A percentile compares a stretch with the other conserved stretches of the same genome.
Conservation (phyloP, 176 grass and related monocot genomes). For the Miscanthus lutarioriparius region DNA sequence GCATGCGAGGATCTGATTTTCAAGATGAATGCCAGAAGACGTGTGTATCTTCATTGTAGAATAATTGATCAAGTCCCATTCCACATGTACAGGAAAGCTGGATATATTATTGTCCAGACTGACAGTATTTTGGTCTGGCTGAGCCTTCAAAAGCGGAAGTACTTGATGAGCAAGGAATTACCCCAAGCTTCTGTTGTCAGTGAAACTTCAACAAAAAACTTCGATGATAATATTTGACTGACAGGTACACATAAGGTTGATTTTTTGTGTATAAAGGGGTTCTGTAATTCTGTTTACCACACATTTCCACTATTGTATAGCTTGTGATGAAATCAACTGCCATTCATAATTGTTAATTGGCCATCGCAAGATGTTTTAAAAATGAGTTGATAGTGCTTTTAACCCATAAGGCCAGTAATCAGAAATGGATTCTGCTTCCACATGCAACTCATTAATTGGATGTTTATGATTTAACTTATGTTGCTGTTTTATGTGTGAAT, state of each 20-base stretch:
- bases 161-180: conserved; percentile 80
- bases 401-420: not conserved
- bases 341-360: conserved; percentile 10
- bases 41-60: conserved; percentile 82
- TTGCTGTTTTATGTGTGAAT: not conserved
- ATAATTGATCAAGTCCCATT: conserved; percentile 72
- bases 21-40: conserved; percentile 60
- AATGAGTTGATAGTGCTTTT: conserved; percentile 4
- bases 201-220: conserved; percentile 15
- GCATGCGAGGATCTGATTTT: conserved; percentile 74
- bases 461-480: not conserved
- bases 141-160: conserved; percentile 73
- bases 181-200: conserved; percentile 28
- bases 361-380: not conserved
- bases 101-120: conserved; percentile 56
- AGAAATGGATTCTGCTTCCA: not conserved
- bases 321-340: not conserved
- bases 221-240: conserved; percentile 38
- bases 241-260: conserved; percentile 42
- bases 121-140: conserved; percentile 84
- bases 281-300: not conserved
- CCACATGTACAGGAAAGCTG: conserved; percentile 76
- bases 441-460: not conserved
- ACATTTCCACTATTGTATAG: conserved; percentile 20
- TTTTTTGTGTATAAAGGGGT: conserved; percentile 34